These are phyloP conservation scores for Obba rivulosa DNA, from an alignment of 768 basidiomycete genomes.

Conservation along the genomic window DNA sequence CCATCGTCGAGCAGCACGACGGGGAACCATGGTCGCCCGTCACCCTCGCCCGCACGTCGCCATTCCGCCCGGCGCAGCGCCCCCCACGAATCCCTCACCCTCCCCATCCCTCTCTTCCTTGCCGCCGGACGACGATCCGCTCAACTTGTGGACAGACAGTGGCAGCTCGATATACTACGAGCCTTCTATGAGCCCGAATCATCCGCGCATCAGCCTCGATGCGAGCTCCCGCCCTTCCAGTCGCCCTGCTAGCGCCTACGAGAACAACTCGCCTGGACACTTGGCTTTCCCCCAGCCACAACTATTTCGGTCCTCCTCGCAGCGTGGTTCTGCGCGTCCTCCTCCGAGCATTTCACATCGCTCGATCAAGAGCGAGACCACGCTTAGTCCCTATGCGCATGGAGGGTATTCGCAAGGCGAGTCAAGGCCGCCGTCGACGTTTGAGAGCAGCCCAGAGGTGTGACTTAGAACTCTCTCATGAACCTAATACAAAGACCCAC, in stretches of 20 bases:
- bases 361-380: conserved; percentile 19
- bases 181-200: conserved; percentile 17
- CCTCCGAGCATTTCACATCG: conserved; percentile 16
- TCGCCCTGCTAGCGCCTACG: conserved; percentile 35
- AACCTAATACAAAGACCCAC: conserved; percentile 7
- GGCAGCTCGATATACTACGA: conserved; percentile 9
- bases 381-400: conserved; percentile 6
- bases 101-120: conserved; percentile 24
- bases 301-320: conserved; percentile 20
- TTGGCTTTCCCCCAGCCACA: conserved; percentile 24
- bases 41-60: conserved; percentile 29
- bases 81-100: conserved; percentile 28
- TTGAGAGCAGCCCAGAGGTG: conserved; percentile 23
- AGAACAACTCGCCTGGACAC: conserved; percentile 15
- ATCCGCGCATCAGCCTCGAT: conserved; percentile 15
- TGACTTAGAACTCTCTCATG: neutral
- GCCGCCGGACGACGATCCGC: conserved; percentile 12
- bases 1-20: too few species aligned
- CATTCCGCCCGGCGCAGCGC: conserved; percentile 33
- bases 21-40: conserved; percentile 15
- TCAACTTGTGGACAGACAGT: conserved; percentile 30
- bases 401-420: conserved; percentile 12
- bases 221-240: conserved; percentile 26
- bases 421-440: conserved; percentile 21
- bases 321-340: conserved; percentile 14